Base-by-base conservation (phyloP, 139 green algal genomes). In the Micractinium sp. region DNA sequence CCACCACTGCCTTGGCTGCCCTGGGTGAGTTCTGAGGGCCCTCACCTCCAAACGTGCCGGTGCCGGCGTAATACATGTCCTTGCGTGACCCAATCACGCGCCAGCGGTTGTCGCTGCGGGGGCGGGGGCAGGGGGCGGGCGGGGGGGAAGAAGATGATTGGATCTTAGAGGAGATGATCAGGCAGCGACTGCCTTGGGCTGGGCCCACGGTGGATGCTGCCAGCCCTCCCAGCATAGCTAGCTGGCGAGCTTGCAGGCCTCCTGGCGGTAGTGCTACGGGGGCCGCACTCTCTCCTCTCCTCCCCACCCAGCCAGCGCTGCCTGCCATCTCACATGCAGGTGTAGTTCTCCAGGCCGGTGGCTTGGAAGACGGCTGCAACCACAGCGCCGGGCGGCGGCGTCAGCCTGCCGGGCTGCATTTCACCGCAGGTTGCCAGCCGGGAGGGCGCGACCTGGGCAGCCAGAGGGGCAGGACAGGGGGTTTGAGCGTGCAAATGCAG, bases 51-150 rank as follows among this genome's bases (percentile, higher is more conserved):
- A 56, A 81, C 35, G 53, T 3, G 35, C 76, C 76, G 23, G 76
- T 60, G 76, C 38, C 76, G 5, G 76, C 76, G 35, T 81, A 47
- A 38, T 81, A 81, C 76, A 81, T 31, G 76, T 81, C 76, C 76
- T 81, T 81, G 76, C 76, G 76, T 5, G 35, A 56, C 16, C 76
- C 76, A 81, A 60, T 29, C 76, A 81, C 76, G 35, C 25, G 53
- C 76, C 76, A 81, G 19, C 39, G 53, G 36, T 33, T 27, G 31
- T 77, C 76, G 1, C 36, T 33, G 76, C 76, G 23, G 35, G 39
- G 19, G 33, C 15, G 3, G 14, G 35, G 74, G 15, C 3, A 19
- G 35, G 15, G 19, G 25, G 74, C n/a, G 35, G 27, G 14, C 19
- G 25, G 33, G 74, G n/a, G 3, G 36, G 41, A 19, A 1, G 12